Percentiles rank a stretch among this genome's conserved stretches.
These are phyloP conservation scores for Hemileccinum rubropunctum DNA, from an alignment of 768 basidiomycete genomes.

Conservation along the genomic window DNA sequence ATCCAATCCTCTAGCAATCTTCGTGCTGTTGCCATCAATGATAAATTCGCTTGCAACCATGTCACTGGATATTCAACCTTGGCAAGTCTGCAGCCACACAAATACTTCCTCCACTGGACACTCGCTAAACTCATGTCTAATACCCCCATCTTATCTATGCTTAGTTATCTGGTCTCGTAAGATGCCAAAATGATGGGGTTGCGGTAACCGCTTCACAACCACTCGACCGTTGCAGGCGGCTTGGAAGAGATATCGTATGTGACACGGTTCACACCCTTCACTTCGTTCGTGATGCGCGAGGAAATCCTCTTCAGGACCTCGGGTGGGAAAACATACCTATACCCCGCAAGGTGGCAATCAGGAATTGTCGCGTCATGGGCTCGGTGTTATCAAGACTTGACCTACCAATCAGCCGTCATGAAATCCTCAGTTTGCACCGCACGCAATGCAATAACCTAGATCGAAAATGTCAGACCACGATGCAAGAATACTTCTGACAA, in stretches of 20 bases:
- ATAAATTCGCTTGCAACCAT: too few species aligned
- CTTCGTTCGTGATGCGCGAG: constrained; percentile 97
- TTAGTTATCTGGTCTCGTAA: too few species aligned
- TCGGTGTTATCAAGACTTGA: background rate
- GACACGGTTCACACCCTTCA: constrained; percentile 92
- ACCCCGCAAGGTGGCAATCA: too few species aligned
- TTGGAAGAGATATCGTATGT: constrained; percentile 97
- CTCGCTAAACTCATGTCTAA: too few species aligned
- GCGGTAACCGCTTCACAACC: constrained; percentile 31
- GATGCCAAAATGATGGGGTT: too few species aligned
- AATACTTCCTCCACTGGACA: too few species aligned
- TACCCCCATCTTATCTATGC: background rate
- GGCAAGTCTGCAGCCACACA: too few species aligned
- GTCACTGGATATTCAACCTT: too few species aligned
- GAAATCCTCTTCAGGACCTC: constrained; percentile 89
- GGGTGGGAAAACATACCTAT: constrained; percentile 93
- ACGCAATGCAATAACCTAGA: constrained; percentile 87
- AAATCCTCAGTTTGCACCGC: constrained; percentile 99
- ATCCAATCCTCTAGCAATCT: too few species aligned
- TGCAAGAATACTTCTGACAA: too few species aligned
- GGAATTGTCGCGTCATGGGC: background rate
- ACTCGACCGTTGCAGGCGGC: constrained; percentile 74
- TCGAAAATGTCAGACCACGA: constrained; percentile 1
- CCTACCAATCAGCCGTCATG: constrained; percentile 98
- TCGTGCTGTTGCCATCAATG: too few species aligned